These are phyloP conservation scores for Conringia planisiliqua DNA, from an alignment of 345 rosid genomes.

Conservation along the genomic window DNA sequence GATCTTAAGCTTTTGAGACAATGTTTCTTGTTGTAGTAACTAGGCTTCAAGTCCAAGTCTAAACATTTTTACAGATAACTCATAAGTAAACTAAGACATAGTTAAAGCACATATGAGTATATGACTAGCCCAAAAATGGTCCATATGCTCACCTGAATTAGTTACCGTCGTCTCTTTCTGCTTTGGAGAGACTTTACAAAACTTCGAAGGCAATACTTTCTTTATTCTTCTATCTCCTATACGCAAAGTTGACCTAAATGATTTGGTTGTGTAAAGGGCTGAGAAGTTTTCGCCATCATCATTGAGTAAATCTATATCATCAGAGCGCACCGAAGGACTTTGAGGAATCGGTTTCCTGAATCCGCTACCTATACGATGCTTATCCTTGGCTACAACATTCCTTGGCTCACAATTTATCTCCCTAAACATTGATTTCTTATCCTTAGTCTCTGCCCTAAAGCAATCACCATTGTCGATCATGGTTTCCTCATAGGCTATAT, in stretches of 20 bases:
- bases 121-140: not conserved
- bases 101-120: not conserved
- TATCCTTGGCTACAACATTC: slow-evolving; percentile 50
- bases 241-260: slow-evolving; percentile 61
- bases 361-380: slow-evolving; percentile 54
- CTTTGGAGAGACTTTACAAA: slow-evolving; percentile 60
- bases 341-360: slow-evolving; percentile 40
- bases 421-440: slow-evolving; percentile 34
- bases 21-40: slow-evolving; percentile 52
- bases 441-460: slow-evolving; percentile 44
- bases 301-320: slow-evolving; percentile 53
- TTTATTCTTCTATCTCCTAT: slow-evolving; percentile 84
- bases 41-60: slow-evolving; percentile 60
- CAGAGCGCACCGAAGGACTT: slow-evolving; percentile 38
- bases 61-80: slow-evolving; percentile 1
- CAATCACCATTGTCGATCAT: slow-evolving; percentile 37
- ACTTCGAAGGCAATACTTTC: slow-evolving; percentile 80
- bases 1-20: slow-evolving; percentile 54
- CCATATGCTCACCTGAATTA: slow-evolving; percentile 45
- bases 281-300: slow-evolving; percentile 83
- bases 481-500: slow-evolving; percentile 37
- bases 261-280: slow-evolving; percentile 52
- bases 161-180: slow-evolving; percentile 47
- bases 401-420: slow-evolving; percentile 34
- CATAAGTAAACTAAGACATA: not conserved